phyloP scores from a whole-genome alignment of 2,329 filamentous ascomycete genomes.

The Fusarium sp. region DNA sequence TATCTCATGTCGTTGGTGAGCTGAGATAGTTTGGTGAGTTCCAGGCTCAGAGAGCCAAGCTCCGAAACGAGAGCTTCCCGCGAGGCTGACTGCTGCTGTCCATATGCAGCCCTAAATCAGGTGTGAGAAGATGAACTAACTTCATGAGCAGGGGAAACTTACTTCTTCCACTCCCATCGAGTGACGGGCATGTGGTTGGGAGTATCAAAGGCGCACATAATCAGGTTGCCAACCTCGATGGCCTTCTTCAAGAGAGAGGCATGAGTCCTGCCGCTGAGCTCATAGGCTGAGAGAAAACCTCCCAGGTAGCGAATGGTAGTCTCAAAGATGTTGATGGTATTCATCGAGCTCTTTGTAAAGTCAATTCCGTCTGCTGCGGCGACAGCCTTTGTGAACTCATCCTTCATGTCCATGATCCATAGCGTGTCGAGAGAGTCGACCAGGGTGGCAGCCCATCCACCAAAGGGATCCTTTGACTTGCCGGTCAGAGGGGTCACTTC shows the following conservation, averaged over 20 bases:
- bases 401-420: constrained; percentile 75
- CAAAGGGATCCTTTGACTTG: constrained; percentile 65
- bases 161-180: constrained; percentile 45
- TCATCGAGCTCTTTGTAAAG: constrained; percentile 62
- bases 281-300: constrained; percentile 74
- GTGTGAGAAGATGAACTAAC: constrained; percentile 15
- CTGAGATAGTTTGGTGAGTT: constrained; percentile 74
- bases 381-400: constrained; percentile 73
- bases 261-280: constrained; percentile 65
- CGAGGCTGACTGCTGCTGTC: constrained; percentile 37
- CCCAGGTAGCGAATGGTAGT: constrained; percentile 77
- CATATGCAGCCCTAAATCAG: constrained; percentile 37
- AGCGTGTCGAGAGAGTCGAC: constrained; percentile 74
- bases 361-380: constrained; percentile 67
- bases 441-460: constrained; percentile 74
- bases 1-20: constrained; percentile 70
- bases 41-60: constrained; percentile 67
- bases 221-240: constrained; percentile 69
- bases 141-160: constrained; percentile 6
- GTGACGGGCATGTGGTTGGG: constrained; percentile 70
- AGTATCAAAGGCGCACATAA: constrained; percentile 75
- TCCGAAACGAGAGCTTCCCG: constrained; percentile 42
- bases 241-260: constrained; percentile 68
- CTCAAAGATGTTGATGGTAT: constrained; percentile 72
- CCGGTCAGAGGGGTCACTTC: constrained; percentile 69